Evolutionary conservation across 768 basidiomycete genomes (phyloP), one percentile per base, ranked within the genome.

Genomic region (Agrocybe praecox): DNA sequence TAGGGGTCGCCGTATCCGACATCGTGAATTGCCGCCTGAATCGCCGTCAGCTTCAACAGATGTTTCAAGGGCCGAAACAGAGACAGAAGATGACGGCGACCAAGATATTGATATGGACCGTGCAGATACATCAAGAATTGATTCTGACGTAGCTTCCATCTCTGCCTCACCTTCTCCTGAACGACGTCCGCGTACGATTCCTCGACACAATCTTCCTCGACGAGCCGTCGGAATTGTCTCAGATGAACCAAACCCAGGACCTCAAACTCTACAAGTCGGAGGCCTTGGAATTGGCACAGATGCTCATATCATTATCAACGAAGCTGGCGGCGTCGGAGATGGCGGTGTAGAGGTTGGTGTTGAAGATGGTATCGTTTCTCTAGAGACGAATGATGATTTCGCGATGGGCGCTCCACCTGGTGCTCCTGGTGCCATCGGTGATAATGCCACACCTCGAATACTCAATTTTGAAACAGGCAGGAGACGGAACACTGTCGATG

Each of bases 401-500:
- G 90, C 88, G 6, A 91, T 93, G 87, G 92, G 92, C 46, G 92
- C 92, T 0, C 92, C 92, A 1, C 93, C 93, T 9, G 92, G 92
- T 36, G 92, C 93, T 0, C 92, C 92, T 0, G 92, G 92, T 49
- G 92, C 92, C 0, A 84, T 90, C 48, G 69, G 66, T 15, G 73
- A 68, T 26, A 68, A 63, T 45, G 56, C 63, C 7, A 72, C 67
- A 3, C 67, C 69, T 1, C 65, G 71, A 21, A 57, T 56, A 18
- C 55, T 69, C 44, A 62, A 58, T 19, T 50, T 67, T 70, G 55
- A 53, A 44, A 57, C 59, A 46, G 47, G 55, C 33, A 48, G 63
- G 54, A 19, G 74, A 64, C 46, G 62, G 69, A 69, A 59, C 23
- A 62, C 64, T 11, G 46, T 73, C 46, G 78, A 72, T 6, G 78